phyloP scores from a whole-genome alignment of 2,329 filamentous ascomycete species.

The Lachnellula occidentalis region DNA sequence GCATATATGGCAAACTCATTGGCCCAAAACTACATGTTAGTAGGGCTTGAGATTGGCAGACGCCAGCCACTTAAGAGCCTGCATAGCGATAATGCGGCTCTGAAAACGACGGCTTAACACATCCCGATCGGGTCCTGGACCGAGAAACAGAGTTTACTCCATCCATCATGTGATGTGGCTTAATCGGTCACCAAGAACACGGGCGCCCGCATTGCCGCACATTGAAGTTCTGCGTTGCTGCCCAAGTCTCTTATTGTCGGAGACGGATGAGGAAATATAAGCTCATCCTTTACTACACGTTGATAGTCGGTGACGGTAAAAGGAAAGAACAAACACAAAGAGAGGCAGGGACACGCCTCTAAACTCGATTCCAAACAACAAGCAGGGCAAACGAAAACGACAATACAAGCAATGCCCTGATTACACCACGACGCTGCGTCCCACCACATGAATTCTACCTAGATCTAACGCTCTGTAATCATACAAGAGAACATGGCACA shows the following conservation, averaged over 20 bases:
- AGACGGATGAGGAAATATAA: not conserved
- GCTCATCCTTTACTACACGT: not conserved
- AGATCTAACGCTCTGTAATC: not conserved
- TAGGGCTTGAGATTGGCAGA: too few species aligned
- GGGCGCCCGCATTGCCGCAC: not conserved
- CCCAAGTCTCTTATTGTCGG: not conserved
- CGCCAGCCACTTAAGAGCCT: too few species aligned
- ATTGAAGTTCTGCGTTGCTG: not conserved
- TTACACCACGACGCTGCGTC: not conserved
- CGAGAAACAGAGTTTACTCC: not conserved
- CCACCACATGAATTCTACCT: not conserved
- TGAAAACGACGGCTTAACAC: too few species aligned
- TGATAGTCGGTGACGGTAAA: not conserved
- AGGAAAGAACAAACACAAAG: not conserved
- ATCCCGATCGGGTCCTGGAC: too few species aligned
- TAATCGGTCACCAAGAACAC: not conserved
- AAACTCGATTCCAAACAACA: too few species aligned
- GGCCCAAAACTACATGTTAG: too few species aligned
- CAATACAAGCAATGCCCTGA: not conserved
- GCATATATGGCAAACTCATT: too few species aligned
- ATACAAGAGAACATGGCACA: not conserved
- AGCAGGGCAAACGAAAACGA: too few species aligned
- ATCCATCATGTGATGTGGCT: not conserved
- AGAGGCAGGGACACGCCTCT: not conserved
- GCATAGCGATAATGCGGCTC: too few species aligned